phyloP scores from a whole-genome alignment of 805 yeast genomes.

The Wickerhamiella dianesei region DNA sequence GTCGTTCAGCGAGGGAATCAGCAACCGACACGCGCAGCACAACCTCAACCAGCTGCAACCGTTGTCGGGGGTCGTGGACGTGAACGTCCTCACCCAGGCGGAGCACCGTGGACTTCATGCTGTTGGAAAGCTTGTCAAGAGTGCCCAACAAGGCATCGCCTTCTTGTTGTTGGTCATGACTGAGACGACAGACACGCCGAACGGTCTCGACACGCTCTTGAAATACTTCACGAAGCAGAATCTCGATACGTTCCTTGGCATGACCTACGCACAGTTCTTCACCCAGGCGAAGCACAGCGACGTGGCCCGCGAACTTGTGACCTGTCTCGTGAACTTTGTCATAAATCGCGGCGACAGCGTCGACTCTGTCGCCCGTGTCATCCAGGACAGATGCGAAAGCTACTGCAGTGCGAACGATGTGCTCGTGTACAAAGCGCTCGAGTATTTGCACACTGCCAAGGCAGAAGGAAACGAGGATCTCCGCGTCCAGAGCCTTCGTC shows the following conservation, averaged over 20 bases:
- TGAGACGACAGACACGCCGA: slow-evolving; percentile 34
- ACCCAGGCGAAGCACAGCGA: slow-evolving; percentile 38
- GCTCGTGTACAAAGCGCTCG: slow-evolving; percentile 84
- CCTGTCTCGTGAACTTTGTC: slow-evolving; percentile 78
- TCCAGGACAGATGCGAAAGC: slow-evolving; percentile 87
- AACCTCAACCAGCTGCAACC: slow-evolving; percentile 13
- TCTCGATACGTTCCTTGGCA: slow-evolving; percentile 50
- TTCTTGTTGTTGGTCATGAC: slow-evolving; percentile 71
- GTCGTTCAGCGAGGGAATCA: slow-evolving; percentile 32
- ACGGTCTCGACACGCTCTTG: slow-evolving; percentile 51
- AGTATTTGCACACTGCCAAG: slow-evolving; percentile 73
- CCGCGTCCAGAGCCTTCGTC: slow-evolving; percentile 47
- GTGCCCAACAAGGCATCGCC: slow-evolving; percentile 81
- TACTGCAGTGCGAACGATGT: slow-evolving; percentile 93
- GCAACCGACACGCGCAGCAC: slow-evolving; percentile 13
- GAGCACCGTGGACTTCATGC: slow-evolving; percentile 83
- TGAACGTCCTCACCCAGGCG: slow-evolving; percentile 41
- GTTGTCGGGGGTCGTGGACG: slow-evolving; percentile 6
- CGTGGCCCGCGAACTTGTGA: slow-evolving; percentile 70
- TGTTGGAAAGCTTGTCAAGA: slow-evolving; percentile 54
- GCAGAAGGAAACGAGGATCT: slow-evolving; percentile 47
- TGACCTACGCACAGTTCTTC: slow-evolving; percentile 65
- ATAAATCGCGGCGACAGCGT: slow-evolving; percentile 87
- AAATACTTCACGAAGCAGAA: slow-evolving; percentile 53
- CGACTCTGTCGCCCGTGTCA: slow-evolving; percentile 70